Evolutionary conservation across 2,329 filamentous ascomycete genomes (phyloP), one percentile per base, ranked within the genome.

Genomic region (Cladosporium sp.): DNA sequence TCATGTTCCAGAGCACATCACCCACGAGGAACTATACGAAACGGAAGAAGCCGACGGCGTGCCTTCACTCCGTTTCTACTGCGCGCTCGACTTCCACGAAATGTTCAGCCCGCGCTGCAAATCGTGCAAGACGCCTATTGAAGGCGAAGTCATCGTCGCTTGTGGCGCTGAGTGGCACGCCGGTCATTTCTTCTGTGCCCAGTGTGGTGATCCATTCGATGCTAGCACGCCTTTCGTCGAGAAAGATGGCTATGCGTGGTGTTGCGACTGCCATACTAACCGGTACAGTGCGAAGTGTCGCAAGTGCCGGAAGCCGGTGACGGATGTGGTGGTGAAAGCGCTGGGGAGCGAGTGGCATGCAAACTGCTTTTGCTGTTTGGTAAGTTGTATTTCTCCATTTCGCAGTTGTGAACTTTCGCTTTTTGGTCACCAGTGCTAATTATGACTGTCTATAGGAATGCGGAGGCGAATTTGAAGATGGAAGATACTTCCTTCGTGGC

Each of bases 71-170:
- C 88, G 94, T 12, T 98, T 98, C 85, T 99, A 91, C 81, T 99
- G 95, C 80, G 94, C 98, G 77, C 86, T 99, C n/a, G 95, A 99
- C 82, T 99, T 93, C 87, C 95, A 99, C 78, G 95, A 99, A 80
- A 83, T 91, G 64, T 99, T 92, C 79, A 93, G 91, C 36, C 95
- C 95, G 4, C 88, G 92, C 51, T 99, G 95, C 85, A 95, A 95
- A 80, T 93, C 92, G 78, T 99, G 95, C 86, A 93, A 91, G 78
- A 99, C 95, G 8, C 94, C 95, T 3, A 99, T 99, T 74, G 89
- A 98, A 71, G 93, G 93, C 51, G 93, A 98, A 79, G 92, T 98
- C 71, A 89, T 97, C 36, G 90, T 97, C 15, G 95, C 95, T 1
- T 92, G 96, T 65, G 95, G 95, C 1, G 87, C 90, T n/a, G 93